phyloP scores from a whole-genome alignment of 257 asterid species.

The Solanum sejunctum region DNA sequence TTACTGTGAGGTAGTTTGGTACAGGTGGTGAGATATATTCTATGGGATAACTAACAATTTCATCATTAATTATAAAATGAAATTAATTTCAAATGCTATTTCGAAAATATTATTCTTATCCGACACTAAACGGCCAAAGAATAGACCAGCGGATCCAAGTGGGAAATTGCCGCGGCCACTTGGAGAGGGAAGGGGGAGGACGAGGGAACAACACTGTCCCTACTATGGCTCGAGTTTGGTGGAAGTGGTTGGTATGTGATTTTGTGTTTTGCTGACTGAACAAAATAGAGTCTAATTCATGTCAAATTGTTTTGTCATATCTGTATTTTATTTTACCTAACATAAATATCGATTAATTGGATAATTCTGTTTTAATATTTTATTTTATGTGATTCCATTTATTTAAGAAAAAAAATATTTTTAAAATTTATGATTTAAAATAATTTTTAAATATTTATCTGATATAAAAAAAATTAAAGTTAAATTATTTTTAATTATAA shows the following conservation, averaged over 20 bases:
- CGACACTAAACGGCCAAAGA: background rate
- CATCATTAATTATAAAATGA: no score
- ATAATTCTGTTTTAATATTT: background rate
- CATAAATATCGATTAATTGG: background rate
- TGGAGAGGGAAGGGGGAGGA: background rate
- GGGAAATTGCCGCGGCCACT: background rate
- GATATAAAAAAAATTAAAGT: no score
- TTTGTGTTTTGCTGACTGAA: conserved; percentile 9
- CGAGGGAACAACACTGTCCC: conserved; percentile 19
- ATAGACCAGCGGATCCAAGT: conserved; percentile 3
- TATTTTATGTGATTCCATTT: no score
- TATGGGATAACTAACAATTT: background rate
- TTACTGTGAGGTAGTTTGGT: background rate
- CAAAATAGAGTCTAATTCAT: background rate
- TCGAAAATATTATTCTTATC: background rate
- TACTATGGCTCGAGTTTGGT: conserved; percentile 18
- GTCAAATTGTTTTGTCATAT: background rate
- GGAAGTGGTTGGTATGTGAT: conserved; percentile 11
- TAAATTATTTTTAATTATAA: no score
- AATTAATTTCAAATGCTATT: no score
- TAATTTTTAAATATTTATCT: no score
- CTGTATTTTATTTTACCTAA: background rate
- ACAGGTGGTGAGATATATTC: background rate
- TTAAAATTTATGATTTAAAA: no score
- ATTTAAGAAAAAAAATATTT: no score